Base-by-base conservation (phyloP, 352 stramenopile species). In the Phytophthora idaei region DNA sequence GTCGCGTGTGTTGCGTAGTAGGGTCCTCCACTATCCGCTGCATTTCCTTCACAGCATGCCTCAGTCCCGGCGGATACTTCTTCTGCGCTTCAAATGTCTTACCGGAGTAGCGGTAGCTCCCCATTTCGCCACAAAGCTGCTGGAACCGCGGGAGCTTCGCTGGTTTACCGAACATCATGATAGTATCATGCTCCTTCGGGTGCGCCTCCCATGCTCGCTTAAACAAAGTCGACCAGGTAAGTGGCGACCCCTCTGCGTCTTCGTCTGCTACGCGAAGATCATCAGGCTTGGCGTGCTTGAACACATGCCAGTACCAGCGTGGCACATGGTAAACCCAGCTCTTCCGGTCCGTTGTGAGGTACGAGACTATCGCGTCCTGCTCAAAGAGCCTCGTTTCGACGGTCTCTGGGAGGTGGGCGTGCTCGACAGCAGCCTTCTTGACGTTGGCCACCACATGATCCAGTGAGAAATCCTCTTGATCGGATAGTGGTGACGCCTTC, bases 81-180 rank as follows among this genome's bases (percentile, higher is more conserved):
- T 78, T 68, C 15, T 73, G 62, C 0, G 82, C 77, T 28, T 74
- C 46, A 45, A 89, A 90, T 5, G 67, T 87, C 15, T 69, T 83
- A 5, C 83, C 80, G n/a, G 76, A 91, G 64, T 87, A 93, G 1
- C 75, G 69, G 25, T 90, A 86, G 31, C 64, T 81, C 12, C 64
- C 48, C 25, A 76, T 73, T 59, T 80, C 62, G 4, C 74, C 77
- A 56, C 80, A 96, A 37, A 82, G 67, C 64, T 91, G 78, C 55
- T 93, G 90, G 45, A 79, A 95, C 14, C 86, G 74, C 27, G 83
- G 89, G 45, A 92, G 81, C 47, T 72, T 73, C 10, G 76, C 71
- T 8, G 73, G 64, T 58, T 85, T 87, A 21, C 82, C 82, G 64
- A 90, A 93, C 57, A 94, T 71, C 69, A 86, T 83, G 36, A 96